Conservation (phyloP, 2,329 filamentous ascomycete species). For the Paraphaeosphaeria minitans region DNA sequence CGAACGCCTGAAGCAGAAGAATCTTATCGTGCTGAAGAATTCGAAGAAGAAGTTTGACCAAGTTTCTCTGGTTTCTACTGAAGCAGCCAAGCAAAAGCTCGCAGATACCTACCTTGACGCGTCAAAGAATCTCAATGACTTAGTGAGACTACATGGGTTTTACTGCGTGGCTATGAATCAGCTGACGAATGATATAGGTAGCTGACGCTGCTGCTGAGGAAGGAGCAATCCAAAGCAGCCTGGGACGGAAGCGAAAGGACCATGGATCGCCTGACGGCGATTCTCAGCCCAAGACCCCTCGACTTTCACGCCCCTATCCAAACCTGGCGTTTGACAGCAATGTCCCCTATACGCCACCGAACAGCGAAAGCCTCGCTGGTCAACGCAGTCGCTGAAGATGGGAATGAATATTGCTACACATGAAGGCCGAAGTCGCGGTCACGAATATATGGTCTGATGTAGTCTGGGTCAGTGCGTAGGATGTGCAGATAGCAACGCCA, state of each 20-base stretch:
- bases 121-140: not conserved
- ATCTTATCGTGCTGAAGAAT: not conserved
- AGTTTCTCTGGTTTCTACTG: not conserved
- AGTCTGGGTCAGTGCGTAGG: not conserved
- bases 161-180: too few species aligned
- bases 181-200: not conserved
- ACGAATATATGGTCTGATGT: not conserved
- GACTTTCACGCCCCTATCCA: constrained; percentile 3
- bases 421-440: not conserved
- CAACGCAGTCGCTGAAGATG: not conserved
- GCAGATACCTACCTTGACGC: constrained; percentile 3
- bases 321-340: constrained; percentile 6
- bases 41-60: not conserved
- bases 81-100: not conserved
- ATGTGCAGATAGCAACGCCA: not conserved
- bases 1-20: not conserved
- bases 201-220: not conserved
- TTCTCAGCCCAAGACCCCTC: constrained; percentile 1
- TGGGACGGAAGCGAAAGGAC: constrained; percentile 3
- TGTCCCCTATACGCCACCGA: constrained; percentile 2
- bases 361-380: not conserved
- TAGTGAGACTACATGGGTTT: not conserved
- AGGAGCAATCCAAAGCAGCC: not conserved
- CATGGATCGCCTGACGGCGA: not conserved
- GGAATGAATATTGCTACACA: not conserved